phyloP scores from a whole-genome alignment of 2,329 filamentous ascomycete genomes.

The Neocatenulostroma microsporum region DNA sequence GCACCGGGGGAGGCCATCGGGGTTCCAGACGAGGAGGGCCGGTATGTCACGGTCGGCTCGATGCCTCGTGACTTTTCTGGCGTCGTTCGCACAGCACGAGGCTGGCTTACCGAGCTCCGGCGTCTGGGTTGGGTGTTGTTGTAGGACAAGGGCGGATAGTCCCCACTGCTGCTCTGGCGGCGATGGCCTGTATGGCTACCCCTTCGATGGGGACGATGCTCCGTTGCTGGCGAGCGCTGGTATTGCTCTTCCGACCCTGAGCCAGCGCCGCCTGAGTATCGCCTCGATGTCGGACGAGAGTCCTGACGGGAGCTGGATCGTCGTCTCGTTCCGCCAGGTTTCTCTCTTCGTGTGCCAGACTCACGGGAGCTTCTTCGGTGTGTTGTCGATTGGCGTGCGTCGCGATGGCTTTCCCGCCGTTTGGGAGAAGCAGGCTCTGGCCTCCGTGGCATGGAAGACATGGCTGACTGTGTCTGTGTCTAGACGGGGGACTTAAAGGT shows the following conservation, averaged over 20 bases:
- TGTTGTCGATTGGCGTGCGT: not conserved
- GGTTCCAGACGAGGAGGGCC: slow-evolving; percentile 35
- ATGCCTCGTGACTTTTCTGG: slow-evolving; percentile 31
- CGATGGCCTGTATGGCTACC: slow-evolving; percentile 2
- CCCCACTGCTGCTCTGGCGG: slow-evolving; percentile 1
- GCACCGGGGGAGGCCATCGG: slow-evolving; percentile 35
- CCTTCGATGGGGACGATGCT: slow-evolving; percentile 5
- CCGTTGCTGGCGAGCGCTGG: slow-evolving; percentile 4
- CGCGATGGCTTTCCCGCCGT: slow-evolving; percentile 6
- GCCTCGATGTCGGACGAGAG: no score
- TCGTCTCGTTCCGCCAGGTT: slow-evolving; percentile 5
- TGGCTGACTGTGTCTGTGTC: slow-evolving; percentile 13
- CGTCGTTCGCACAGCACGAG: no score
- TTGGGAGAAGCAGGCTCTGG: slow-evolving; percentile 56
- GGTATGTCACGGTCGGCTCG: slow-evolving; percentile 33
- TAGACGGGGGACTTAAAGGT: not conserved
- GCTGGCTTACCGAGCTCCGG: no score
- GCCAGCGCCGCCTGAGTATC: no score
- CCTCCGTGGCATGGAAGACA: slow-evolving; percentile 42
- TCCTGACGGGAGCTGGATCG: no score
- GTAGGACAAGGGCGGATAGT: no score
- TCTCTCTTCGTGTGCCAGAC: slow-evolving; percentile 1
- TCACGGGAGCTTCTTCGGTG: slow-evolving; percentile 2
- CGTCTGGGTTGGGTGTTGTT: no score
- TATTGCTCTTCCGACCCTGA: slow-evolving; percentile 3